These are phyloP conservation scores for Globisporangium takayamanum DNA, from an alignment of 352 stramenopile species.

Conservation along the genomic window DNA sequence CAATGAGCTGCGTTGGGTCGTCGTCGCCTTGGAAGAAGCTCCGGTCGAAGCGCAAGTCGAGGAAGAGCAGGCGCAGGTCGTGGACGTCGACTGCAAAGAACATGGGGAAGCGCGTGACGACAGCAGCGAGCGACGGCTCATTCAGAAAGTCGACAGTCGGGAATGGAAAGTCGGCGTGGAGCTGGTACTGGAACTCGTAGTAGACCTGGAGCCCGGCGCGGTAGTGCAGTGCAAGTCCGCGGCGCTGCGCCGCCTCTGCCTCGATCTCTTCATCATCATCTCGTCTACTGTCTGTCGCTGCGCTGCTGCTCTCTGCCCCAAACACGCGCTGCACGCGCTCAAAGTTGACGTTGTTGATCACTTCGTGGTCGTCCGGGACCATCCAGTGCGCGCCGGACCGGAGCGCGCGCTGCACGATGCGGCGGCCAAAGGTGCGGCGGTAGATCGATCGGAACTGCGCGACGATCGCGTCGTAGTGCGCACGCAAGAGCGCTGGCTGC, in stretches of 20 bases:
- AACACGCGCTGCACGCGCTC: constrained; percentile 31
- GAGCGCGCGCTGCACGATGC: constrained; percentile 39
- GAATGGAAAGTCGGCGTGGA: constrained; percentile 38
- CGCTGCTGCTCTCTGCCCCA: neutral
- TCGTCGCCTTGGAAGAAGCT: constrained; percentile 24
- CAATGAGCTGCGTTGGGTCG: constrained; percentile 19
- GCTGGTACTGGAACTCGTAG: constrained; percentile 72
- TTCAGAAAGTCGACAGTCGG: constrained; percentile 32
- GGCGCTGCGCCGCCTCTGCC: constrained; percentile 17
- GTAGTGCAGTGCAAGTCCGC: constrained; percentile 39
- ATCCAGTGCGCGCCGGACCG: constrained; percentile 69
- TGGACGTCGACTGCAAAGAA: constrained; percentile 36
- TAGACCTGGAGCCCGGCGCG: constrained; percentile 48
- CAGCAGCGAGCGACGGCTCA: constrained; percentile 20
- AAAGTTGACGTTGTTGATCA: constrained; percentile 72
- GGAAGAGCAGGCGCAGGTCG: constrained; percentile 49
- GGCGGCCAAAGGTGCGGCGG: constrained; percentile 43
- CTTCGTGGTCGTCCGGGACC: constrained; percentile 72
- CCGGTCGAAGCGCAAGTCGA: constrained; percentile 62
- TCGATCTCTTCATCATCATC: neutral
- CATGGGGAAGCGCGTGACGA: constrained; percentile 31
- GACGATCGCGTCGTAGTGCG: constrained; percentile 26
- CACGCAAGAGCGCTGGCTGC: neutral
- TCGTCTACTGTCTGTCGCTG: neutral
- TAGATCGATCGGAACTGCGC: constrained; percentile 52